A percentile compares a stretch with the other conserved stretches of the same genome.
Conservation (phyloP, 73 alveolate genomes). For the Tetrahymena thermophila region DNA sequence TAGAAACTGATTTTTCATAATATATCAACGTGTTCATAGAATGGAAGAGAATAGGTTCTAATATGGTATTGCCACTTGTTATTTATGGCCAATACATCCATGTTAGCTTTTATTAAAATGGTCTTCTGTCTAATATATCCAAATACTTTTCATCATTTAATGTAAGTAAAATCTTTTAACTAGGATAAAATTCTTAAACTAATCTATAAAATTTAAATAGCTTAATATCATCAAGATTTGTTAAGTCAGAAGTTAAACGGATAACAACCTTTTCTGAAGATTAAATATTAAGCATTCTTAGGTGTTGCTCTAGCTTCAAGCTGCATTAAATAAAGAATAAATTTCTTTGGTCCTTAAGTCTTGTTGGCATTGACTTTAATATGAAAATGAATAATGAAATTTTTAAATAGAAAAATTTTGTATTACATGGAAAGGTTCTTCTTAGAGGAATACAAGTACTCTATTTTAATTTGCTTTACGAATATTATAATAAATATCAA, state of each 20-base stretch:
- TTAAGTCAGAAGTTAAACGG: background rate
- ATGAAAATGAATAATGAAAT: background rate
- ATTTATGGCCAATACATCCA: background rate
- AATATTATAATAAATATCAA: background rate
- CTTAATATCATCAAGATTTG: background rate
- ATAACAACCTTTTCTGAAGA: background rate
- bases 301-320: background rate
- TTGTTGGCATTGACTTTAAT: background rate
- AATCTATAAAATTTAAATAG: background rate
- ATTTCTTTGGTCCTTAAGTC: background rate
- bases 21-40: background rate
- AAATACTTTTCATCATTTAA: background rate
- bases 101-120: background rate
- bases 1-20: background rate
- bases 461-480: background rate
- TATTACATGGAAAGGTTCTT: background rate
- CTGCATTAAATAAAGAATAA: background rate
- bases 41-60: background rate
- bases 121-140: background rate
- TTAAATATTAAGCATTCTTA: background rate
- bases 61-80: background rate
- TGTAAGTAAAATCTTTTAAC: background rate
- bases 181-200: background rate
- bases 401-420: background rate
- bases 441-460: background rate